Evolutionary conservation across 176 grass and related monocot genomes (phyloP).

Genomic region (Triticum timopheevii): DNA sequence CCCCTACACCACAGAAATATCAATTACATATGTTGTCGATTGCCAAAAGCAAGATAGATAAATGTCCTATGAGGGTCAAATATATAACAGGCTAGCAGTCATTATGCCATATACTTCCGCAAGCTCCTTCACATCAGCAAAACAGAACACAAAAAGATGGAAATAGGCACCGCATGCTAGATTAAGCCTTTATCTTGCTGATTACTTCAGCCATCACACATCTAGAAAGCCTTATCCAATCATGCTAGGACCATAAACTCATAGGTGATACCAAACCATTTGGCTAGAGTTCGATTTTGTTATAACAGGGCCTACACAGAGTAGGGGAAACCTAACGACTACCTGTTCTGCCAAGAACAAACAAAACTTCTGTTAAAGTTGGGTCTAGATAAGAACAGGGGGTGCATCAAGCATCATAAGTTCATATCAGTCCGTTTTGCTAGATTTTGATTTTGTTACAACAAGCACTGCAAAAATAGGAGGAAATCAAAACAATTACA

Average conservation of each 20-base stretch:
- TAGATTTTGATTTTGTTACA: not conserved
- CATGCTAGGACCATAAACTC: not conserved
- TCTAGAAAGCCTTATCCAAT: not conserved
- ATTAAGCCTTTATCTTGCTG: not conserved
- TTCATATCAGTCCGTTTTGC: not conserved
- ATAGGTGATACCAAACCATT: not conserved
- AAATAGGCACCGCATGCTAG: not conserved
- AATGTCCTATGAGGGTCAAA: not conserved
- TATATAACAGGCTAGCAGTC: not conserved
- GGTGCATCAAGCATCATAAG: not conserved
- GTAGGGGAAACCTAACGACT: not conserved
- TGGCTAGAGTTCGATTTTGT: not conserved
- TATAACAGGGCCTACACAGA: not conserved
- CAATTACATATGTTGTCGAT: conserved; percentile 9
- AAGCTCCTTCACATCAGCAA: not conserved
- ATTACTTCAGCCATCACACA: not conserved
- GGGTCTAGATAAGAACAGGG: not conserved
- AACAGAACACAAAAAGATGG: not conserved
- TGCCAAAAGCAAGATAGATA: not conserved
- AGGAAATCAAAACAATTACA: not conserved
- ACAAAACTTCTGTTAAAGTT: not conserved
- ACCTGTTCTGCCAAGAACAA: not conserved
- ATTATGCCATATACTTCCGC: not conserved
- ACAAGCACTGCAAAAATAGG: not conserved
- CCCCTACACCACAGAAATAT: conserved; percentile 21